phyloP scores from a whole-genome alignment of 371 early-diverging fungal genomes.

The Mortierella sp. region DNA sequence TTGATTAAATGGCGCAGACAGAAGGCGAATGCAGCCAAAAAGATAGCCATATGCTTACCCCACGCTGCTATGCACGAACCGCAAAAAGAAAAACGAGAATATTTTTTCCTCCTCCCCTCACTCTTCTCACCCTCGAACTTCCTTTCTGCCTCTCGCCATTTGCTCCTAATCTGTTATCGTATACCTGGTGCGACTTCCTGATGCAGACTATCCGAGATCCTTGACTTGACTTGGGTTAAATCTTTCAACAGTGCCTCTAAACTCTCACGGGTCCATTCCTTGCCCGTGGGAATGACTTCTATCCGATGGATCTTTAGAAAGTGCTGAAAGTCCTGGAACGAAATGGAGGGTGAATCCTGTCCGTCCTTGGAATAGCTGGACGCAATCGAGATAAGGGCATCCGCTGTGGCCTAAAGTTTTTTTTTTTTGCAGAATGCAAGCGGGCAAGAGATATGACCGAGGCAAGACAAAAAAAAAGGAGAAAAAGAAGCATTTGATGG shows the following conservation, averaged over 20 bases:
- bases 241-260: slow-evolving; percentile 39
- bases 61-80: slow-evolving; percentile 14
- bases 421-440: background rate
- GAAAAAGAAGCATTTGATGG: too few species aligned
- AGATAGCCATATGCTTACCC: too few species aligned
- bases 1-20: too few species aligned
- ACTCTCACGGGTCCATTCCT: slow-evolving; percentile 50
- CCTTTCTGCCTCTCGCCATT: background rate
- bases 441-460: too few species aligned
- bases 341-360: slow-evolving; percentile 50
- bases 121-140: background rate
- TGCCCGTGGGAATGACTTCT: slow-evolving; percentile 51
- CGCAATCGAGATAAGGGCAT: slow-evolving; percentile 51
- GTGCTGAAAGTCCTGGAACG: slow-evolving; percentile 52
- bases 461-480: background rate
- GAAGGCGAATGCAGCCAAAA: too few species aligned
- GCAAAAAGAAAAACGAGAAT: background rate
- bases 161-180: background rate
- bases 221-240: slow-evolving; percentile 37
- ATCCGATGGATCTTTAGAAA: slow-evolving; percentile 53
- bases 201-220: slow-evolving; percentile 40
- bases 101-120: background rate
- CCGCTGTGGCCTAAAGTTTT: slow-evolving; percentile 39
- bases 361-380: slow-evolving; percentile 33
- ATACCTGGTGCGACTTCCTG: slow-evolving; percentile 33